Evolutionary conservation across 208 protist species (phyloP).

Genomic region (Sergeia podlipaevii): DNA sequence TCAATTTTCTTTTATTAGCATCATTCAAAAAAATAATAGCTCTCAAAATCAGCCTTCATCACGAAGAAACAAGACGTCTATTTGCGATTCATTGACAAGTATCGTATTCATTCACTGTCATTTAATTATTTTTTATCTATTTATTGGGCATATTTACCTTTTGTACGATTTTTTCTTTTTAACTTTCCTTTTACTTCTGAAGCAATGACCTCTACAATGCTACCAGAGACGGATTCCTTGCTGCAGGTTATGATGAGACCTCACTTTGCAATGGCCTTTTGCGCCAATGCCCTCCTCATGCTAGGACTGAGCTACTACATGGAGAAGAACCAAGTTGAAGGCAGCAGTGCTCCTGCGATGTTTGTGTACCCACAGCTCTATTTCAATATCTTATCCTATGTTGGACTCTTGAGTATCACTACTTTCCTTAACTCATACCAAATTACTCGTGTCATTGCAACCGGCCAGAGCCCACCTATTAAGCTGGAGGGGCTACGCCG

Average conservation of each 20-base stretch:
- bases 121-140: background rate
- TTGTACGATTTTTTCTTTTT: background rate
- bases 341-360: conserved; percentile 23
- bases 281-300: conserved; percentile 23
- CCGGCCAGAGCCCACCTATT: conserved; percentile 32
- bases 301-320: conserved; percentile 34
- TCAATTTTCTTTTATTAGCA: no score
- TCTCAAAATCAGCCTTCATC: no score
- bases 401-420: conserved; percentile 20
- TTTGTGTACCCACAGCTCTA: conserved; percentile 18
- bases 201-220: conserved; percentile 1
- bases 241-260: conserved; percentile 31
- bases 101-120: background rate
- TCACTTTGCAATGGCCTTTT: conserved; percentile 31
- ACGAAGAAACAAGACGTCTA: no score
- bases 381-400: conserved; percentile 33
- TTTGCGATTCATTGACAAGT: no score
- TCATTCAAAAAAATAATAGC: background rate
- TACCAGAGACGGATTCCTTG: conserved; percentile 38
- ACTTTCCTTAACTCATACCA: conserved; percentile 28
- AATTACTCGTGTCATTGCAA: conserved; percentile 32
- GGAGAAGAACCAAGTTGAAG: conserved; percentile 32
- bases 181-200: background rate
- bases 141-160: conserved; percentile 5
- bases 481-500: conserved; percentile 17